A percentile compares a stretch with the other conserved stretches of the same genome.
Conservation (phyloP, 108 stramenopile genomes). For the Cyclotella cryptica region DNA sequence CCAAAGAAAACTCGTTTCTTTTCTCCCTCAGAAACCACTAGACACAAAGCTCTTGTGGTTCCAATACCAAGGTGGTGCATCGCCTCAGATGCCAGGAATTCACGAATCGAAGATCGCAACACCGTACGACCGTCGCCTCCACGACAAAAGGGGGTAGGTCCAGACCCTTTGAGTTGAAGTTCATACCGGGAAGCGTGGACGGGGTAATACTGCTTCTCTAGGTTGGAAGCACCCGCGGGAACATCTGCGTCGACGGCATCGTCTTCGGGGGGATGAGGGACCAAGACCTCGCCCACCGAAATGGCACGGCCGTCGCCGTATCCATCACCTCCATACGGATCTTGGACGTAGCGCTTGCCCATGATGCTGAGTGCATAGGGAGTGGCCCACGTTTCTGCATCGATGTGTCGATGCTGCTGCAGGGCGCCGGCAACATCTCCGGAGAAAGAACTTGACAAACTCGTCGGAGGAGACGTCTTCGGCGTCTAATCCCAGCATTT, state of each 20-base stretch:
- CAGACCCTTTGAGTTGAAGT: constrained; percentile 97
- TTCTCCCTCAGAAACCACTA: constrained; percentile 66
- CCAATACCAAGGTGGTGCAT: constrained; percentile 92
- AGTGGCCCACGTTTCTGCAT: constrained; percentile 79
- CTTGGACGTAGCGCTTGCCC: constrained; percentile 76
- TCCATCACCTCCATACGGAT: constrained; percentile 88
- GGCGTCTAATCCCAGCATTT: constrained; percentile 49
- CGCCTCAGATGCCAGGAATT: constrained; percentile 96
- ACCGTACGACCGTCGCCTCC: constrained; percentile 97
- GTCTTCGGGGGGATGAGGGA: constrained; percentile 3
- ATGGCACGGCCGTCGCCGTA: constrained; percentile 93
- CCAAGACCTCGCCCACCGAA: constrained; percentile 72
- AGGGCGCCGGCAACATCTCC: constrained; percentile 64
- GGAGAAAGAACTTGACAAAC: constrained; percentile 77
- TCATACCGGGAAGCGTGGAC: constrained; percentile 65
- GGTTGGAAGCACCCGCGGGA: not conserved
- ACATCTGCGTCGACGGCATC: not conserved
- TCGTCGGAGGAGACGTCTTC: constrained; percentile 59
- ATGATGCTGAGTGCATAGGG: constrained; percentile 90
- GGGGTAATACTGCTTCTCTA: constrained; percentile 22
- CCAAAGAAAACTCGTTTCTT: constrained; percentile 9
- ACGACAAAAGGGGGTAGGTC: constrained; percentile 94
- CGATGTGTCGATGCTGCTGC: not conserved
- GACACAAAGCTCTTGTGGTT: constrained; percentile 88
- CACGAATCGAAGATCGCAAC: constrained; percentile 91